Percentiles rank a stretch among this genome's conserved stretches.
These are phyloP conservation scores for Umbellularia californica DNA, from an alignment of 164 flowering plant genomes.

Conservation along the genomic window DNA sequence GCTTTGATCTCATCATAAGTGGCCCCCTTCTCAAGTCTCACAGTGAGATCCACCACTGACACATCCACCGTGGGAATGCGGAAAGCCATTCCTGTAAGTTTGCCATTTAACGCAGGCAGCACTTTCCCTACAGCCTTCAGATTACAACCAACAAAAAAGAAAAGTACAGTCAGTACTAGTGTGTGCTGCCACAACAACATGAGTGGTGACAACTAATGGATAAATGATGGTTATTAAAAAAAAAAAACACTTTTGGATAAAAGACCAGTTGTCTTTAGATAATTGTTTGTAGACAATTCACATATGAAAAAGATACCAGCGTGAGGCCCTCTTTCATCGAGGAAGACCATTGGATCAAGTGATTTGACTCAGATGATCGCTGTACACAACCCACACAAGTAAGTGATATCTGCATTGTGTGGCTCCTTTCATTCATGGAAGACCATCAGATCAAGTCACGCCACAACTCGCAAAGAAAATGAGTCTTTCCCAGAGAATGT, in stretches of 20 bases:
- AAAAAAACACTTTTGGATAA: no score
- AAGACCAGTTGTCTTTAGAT: background rate
- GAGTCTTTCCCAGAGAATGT: background rate
- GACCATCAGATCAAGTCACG: background rate
- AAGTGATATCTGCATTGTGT: background rate
- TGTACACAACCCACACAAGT: no score
- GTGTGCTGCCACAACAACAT: background rate
- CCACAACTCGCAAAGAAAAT: background rate
- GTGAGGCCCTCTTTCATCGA: background rate
- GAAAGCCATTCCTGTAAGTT: conserved; percentile 77
- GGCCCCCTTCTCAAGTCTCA: conserved; percentile 61
- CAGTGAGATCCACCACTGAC: conserved; percentile 76
- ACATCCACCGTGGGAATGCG: conserved; percentile 76
- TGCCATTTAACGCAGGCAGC: conserved; percentile 63
- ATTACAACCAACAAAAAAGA: background rate
- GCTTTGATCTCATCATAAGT: conserved; percentile 57
- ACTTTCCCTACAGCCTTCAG: conserved; percentile 76
- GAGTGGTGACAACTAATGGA: background rate
- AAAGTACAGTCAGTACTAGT: background rate
- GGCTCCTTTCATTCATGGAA: background rate
- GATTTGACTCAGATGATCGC: no score
- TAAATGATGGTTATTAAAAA: no score
- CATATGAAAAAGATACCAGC: background rate
- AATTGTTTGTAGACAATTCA: background rate
- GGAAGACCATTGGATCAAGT: background rate